A percentile compares a stretch with the other conserved stretches of the same genome.
Evolutionary conservation across 1,284 basidiomycete species (phyloP).

Genomic region (Retiboletus fuscus): DNA sequence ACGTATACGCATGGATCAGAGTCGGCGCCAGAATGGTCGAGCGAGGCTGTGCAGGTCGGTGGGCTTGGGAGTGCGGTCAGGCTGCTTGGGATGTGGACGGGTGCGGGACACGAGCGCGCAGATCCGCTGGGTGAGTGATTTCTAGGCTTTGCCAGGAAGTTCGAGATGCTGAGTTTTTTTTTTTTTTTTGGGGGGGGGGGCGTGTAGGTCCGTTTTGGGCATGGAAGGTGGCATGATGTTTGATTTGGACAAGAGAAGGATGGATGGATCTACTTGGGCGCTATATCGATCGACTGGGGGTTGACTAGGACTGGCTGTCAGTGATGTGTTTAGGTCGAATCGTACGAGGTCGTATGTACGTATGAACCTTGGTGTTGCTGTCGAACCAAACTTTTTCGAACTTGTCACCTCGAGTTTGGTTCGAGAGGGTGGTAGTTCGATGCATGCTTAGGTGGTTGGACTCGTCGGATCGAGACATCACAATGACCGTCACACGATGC

Average conservation of each 20-base stretch:
- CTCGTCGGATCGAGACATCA: no score
- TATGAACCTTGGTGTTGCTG: not conserved
- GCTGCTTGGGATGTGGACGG: slow-evolving; percentile 71
- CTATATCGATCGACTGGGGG: no score
- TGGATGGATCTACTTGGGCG: no score
- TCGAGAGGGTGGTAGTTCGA: not conserved
- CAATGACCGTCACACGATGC: no score
- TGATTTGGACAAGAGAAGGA: not conserved
- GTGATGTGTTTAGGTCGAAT: no score
- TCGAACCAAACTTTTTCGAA: not conserved
- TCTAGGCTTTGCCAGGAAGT: not conserved
- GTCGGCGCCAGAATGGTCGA: slow-evolving; percentile 59
- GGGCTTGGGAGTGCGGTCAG: slow-evolving; percentile 63
- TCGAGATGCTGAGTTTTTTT: slow-evolving; percentile 10
- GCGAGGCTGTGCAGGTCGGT: slow-evolving; percentile 68
- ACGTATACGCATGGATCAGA: slow-evolving; percentile 43
- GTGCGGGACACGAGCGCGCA: slow-evolving; percentile 59
- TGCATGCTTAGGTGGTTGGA: no score
- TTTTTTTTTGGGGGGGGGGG: no score
- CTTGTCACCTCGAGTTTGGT: not conserved
- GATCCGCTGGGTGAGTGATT: slow-evolving; percentile 61
- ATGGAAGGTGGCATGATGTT: slow-evolving; percentile 60
- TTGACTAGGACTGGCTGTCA: no score
- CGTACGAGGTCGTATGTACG: no score
- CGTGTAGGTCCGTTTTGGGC: slow-evolving; percentile 59